Base-by-base conservation (phyloP, 495 filamentous ascomycete species). In the Daldinia caldariorum region DNA sequence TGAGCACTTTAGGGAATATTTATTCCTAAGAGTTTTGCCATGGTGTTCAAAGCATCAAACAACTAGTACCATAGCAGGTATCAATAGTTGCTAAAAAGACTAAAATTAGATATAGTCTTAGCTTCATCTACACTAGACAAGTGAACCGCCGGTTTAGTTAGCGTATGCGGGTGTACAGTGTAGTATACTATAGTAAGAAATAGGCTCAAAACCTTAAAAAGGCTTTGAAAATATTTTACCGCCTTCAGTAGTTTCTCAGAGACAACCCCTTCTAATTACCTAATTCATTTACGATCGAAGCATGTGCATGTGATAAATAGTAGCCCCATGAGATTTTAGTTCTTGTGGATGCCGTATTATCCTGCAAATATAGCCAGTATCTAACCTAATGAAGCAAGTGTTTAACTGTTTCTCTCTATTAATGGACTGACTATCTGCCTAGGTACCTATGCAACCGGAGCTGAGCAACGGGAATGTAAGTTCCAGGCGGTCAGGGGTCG, bases 401-500 rank as follows among this genome's bases (percentile, higher is more conserved):
- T 47, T 47, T 47, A 47, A 3, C 16, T 47, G 16, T 47, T 22
- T 16, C 26, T 22, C n/a, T 32, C 31, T 53, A 22, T 16, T 26
- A 14, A 53, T 2, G 29, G 22, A 51, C 26, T 20, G n/a, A 26
- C 18, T 51, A 22, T n/a, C 10, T 31, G 49, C n/a, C n/a, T n/a
- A n/a, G n/a, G n/a, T n/a, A 26, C 3, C 26, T 26, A 26, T 16
- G 26, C 49, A 29, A 32, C 29, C 13, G 49, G 22, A 63, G 61
- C 50, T 45, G 53, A 57, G 51, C 26, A 57, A 57, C 43, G 43
- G 43, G 6, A 47, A 47, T 41, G 18, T 47, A 47, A 47, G 43
- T 50, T 57, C 56, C 60, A 55, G 55, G 29, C 50, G 53, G 32
- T 37, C 58, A 66, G 43, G 68, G 68, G 31, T 39, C 14, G 6